A percentile compares a stretch with the other conserved stretches of the same genome.
phyloP scores from a whole-genome alignment of 1,284 basidiomycete genomes.

The Peniophora sp. region DNA sequence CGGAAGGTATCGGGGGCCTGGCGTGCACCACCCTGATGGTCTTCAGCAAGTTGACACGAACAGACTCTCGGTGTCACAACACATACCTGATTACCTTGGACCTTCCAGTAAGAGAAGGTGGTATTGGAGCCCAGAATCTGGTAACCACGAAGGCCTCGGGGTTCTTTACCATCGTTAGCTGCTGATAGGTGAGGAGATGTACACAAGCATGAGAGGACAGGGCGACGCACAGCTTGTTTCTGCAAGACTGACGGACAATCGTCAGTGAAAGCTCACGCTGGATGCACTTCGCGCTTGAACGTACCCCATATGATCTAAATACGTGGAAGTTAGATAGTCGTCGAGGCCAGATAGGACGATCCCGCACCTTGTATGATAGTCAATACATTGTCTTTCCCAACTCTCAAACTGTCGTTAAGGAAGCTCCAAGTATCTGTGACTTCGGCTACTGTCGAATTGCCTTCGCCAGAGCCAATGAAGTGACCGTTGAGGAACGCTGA shows the following conservation, averaged over 20 bases:
- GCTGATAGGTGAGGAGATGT: neutral
- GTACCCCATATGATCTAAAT: conserved; percentile 43
- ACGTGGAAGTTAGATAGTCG: neutral
- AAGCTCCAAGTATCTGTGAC: conserved; percentile 34
- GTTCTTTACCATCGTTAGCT: conserved; percentile 43
- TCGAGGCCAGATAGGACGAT: neutral
- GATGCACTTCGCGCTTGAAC: conserved; percentile 12
- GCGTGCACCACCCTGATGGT: conserved; percentile 32
- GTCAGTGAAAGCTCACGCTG: conserved; percentile 1
- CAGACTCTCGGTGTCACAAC: too few relatives aligned
- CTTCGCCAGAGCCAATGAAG: conserved; percentile 42
- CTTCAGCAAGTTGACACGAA: too few relatives aligned
- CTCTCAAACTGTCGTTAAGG: conserved; percentile 23
- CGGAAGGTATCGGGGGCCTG: conserved; percentile 37
- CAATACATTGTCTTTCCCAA: conserved; percentile 37
- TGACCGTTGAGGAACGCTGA: conserved; percentile 43
- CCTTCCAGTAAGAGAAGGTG: conserved; percentile 35
- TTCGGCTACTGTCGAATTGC: conserved; percentile 31
- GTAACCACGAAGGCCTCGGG: conserved; percentile 44
- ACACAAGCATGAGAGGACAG: neutral
- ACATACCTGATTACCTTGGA: conserved; percentile 44
- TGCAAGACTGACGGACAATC: conserved; percentile 24
- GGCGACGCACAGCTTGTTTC: conserved; percentile 35
- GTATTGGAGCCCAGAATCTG: conserved; percentile 31
- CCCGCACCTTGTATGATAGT: conserved; percentile 39